A percentile compares a stretch with the other conserved stretches of the same genome.
phyloP scores from a whole-genome alignment of 805 yeast genomes.

The Grigorovia humatica region DNA sequence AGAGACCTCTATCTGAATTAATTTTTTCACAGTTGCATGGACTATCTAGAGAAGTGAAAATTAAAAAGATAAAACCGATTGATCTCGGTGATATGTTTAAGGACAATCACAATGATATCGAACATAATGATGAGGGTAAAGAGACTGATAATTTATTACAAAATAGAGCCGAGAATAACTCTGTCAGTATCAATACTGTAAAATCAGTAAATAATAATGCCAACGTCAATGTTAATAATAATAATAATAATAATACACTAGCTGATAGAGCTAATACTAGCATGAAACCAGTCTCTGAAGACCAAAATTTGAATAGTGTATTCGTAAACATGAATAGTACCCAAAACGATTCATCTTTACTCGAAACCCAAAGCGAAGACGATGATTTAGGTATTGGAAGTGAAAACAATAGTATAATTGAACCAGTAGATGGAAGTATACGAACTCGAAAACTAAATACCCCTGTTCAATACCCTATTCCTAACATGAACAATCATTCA shows the following conservation, averaged over 20 bases:
- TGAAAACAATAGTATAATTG: background rate
- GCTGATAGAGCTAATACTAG: background rate
- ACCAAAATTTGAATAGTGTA: background rate
- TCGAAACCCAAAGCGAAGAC: background rate
- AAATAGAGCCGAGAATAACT: background rate
- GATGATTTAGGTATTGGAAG: background rate
- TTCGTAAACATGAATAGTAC: background rate
- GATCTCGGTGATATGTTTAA: slow-evolving; percentile 4
- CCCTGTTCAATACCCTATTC: background rate
- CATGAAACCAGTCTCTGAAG: background rate
- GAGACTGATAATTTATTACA: background rate
- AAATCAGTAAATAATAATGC: too few species aligned
- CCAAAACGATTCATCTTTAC: background rate
- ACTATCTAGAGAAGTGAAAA: slow-evolving; percentile 6
- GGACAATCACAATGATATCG: background rate
- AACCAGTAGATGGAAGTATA: background rate
- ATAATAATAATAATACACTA: too few species aligned
- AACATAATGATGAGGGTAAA: background rate
- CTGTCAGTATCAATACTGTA: background rate
- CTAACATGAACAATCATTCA: background rate
- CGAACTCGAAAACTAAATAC: background rate
- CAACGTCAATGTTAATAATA: background rate
- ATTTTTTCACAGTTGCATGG: slow-evolving; percentile 9
- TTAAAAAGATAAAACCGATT: slow-evolving; percentile 12
- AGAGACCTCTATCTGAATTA: slow-evolving; percentile 5